A percentile compares a stretch with the other conserved stretches of the same genome.
These are phyloP conservation scores for Pachysandra terminalis DNA, from an alignment of 164 flowering plant genomes.

Conservation along the genomic window DNA sequence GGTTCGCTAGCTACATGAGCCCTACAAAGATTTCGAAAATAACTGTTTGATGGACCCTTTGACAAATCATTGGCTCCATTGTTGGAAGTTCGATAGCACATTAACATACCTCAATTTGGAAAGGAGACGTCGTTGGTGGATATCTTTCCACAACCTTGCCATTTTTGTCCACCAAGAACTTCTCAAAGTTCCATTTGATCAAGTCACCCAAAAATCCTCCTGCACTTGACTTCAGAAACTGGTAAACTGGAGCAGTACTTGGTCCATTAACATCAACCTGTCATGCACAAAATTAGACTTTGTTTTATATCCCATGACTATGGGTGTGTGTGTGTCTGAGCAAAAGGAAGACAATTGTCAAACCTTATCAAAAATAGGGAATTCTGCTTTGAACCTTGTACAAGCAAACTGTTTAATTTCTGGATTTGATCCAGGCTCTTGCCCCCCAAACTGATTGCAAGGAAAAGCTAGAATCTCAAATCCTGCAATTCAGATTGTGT, in stretches of 20 bases:
- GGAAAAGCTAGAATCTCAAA: constrained; percentile 94
- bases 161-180: constrained; percentile 82
- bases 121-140: constrained; percentile 82
- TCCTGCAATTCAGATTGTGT: constrained; percentile 37
- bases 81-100: not conserved
- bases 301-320: no score
- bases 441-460: constrained; percentile 91
- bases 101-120: constrained; percentile 81
- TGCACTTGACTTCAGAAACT: constrained; percentile 76
- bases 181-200: constrained; percentile 95
- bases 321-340: not conserved
- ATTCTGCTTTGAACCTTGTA: constrained; percentile 85
- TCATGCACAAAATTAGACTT: not conserved
- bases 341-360: not conserved
- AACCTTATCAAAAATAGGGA: constrained; percentile 95
- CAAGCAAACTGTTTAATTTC: constrained; percentile 90
- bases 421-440: constrained; percentile 88
- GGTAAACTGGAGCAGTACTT: constrained; percentile 81
- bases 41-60: not conserved
- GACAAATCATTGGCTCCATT: not conserved
- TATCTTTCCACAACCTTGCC: constrained; percentile 92
- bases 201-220: constrained; percentile 85
- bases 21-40: not conserved
- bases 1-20: no score
- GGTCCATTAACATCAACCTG: constrained; percentile 97